Base-by-base conservation (phyloP, 192 early-diverging fungal genomes). In the Phycomyces nitens region DNA sequence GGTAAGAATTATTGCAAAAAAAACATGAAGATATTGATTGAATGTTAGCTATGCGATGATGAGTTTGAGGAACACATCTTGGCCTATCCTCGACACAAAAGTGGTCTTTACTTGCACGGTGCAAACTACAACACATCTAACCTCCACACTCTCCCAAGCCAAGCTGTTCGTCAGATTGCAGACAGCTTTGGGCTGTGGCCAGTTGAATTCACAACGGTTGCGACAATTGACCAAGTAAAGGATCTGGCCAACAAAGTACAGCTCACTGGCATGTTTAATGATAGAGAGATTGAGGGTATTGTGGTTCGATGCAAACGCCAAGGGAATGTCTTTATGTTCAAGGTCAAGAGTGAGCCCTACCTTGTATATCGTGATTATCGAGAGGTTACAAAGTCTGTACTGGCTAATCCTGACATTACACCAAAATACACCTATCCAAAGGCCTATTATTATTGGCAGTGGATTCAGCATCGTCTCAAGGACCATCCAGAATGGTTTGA, bases 261-360 rank as follows among this genome's bases (percentile, higher is more conserved):
- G 21, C 50, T 79, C 55, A 80, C 81, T 16, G 82, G 91, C 11
- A 77, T 83, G 27, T 88, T 88, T 29, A 78, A 90, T 18, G 84
- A 82, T 16, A 74, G 86, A 5, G 81, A 92, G 4, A 82, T 95
- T 20, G 96, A 99, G 72, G 96, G 96, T 14, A 94, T 93, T 68
- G 96, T 99, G 6, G 83, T 99, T 18, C 82, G 96, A 29, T 94
- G 91, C 68, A 77, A 71, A 51, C 38, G 44, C 21, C 65, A 65
- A 24, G 52, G 47, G n/a, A 34, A 47, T 0, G 75, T 80, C 6
- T 87, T 90, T 56, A 86, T 90, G 65, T 96, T 94, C 82, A 99
- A 99, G 79, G 82, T 96, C 77, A 98, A 98, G 69, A 95, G 90
- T 69, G 93, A 99, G 54, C 91, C 93, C 0, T 99, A 99, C 54